Base-by-base conservation (phyloP, 139 green algal genomes). In the Tetradesmus obliquus region DNA sequence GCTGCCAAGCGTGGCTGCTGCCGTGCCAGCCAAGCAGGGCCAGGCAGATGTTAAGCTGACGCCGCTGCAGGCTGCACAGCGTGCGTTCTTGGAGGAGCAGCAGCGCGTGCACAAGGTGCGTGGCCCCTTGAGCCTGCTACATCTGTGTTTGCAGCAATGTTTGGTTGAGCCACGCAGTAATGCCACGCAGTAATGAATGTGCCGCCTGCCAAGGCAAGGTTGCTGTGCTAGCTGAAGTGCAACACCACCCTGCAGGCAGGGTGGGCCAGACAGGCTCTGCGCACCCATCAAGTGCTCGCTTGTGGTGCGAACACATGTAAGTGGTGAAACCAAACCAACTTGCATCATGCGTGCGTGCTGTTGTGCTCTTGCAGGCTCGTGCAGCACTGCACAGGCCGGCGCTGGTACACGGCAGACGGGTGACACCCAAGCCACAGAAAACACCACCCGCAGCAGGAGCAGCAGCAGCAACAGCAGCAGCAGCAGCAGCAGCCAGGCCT, bases 51-150 rank as follows among this genome's bases (percentile, higher is more conserved):
- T 58, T 10, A 60, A 17, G 9, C 32, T 9, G 13, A 83, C 87
- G 6, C 53, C 87, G 17, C 54, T 91, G 24, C 71, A 84, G 32
- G 87, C 87, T 32, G 87, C 87, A 6, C 71, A 69, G 10, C 69
- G 24, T 12, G 87, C 72, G 4, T 91, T 85, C 53, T 72, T 74
- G 32, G 51, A 85, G 20, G 87, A 91, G 22, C 45, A 83, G 55
- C 51, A 45, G 13, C 87, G 72, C 7, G 6, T 91, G 12, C 19
- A 54, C 22, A 53, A 84, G 87, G 87, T 91, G 87, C 54, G 87
- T 10, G 55, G 20, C n/a, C 53, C 0, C 74, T 17, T 6, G 57
- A 17, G 17, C 3, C 74, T 55, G 74, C 15, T n/a, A 55, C 15
- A 20, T 1, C 1, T 17, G 15, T 82, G 74, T 22, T 51, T 82